These are phyloP conservation scores for Heliamphora exappendiculata DNA, from an alignment of 148 eudicot genomes.

Conservation along the genomic window DNA sequence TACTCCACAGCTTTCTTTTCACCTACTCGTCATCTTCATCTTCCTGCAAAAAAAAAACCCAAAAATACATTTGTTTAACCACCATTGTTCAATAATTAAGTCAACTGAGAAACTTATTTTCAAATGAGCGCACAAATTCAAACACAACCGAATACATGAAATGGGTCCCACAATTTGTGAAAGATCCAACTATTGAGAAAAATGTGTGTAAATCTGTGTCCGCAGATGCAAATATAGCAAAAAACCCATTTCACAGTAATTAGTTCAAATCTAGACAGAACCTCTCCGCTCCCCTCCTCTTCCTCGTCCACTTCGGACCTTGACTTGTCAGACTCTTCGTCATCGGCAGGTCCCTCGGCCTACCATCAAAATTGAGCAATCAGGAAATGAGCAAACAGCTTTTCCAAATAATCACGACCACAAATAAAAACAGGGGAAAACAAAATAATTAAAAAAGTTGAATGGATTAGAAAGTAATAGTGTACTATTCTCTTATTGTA, in stretches of 20 bases:
- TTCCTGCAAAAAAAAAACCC: constrained; percentile 9
- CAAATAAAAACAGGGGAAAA: no score
- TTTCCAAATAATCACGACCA: neutral
- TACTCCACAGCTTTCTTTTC: neutral
- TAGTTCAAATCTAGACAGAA: neutral
- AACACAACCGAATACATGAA: no score
- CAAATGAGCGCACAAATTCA: no score
- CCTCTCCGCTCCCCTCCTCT: constrained; percentile 37
- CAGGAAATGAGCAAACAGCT: neutral
- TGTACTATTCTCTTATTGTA: constrained; percentile 29
- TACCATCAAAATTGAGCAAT: neutral
- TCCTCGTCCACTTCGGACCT: constrained; percentile 37
- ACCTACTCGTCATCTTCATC: constrained; percentile 31
- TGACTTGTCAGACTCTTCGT: constrained; percentile 37
- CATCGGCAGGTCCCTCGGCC: constrained; percentile 23
- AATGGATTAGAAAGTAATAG: neutral
- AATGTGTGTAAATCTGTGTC: no score
- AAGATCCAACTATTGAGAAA: no score
- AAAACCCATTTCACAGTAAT: neutral
- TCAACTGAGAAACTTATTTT: no score
- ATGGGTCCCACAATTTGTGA: no score
- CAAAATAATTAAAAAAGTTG: no score
- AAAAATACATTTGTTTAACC: neutral
- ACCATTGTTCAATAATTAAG: neutral
- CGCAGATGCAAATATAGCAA: no score